phyloP scores from a whole-genome alignment of 495 filamentous ascomycete genomes.

The Bryoglossum gracile region DNA sequence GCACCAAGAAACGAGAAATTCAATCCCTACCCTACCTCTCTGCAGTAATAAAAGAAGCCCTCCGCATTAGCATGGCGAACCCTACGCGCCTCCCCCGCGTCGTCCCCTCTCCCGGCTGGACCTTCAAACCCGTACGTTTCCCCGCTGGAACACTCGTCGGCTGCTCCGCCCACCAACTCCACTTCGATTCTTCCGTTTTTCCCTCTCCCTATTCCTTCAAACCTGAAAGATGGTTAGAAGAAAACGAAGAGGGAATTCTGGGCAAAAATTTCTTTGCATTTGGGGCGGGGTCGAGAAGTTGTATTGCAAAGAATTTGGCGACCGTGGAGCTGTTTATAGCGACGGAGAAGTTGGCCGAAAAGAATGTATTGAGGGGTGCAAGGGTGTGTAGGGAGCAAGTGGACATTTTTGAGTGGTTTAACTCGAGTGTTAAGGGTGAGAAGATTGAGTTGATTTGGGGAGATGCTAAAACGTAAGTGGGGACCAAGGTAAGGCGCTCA shows the following conservation, averaged over 20 bases:
- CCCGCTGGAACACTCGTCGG: slow-evolving; percentile 40
- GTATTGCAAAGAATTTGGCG: slow-evolving; percentile 45
- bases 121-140: slow-evolving; percentile 31
- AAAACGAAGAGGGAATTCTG: slow-evolving; percentile 32
- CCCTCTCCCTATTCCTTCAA: slow-evolving; percentile 35
- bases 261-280: slow-evolving; percentile 38
- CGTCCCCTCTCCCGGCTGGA: slow-evolving; percentile 36
- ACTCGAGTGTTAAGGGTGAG: slow-evolving; percentile 28
- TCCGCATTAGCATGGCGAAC: slow-evolving; percentile 42
- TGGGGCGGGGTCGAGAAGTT: slow-evolving; percentile 40
- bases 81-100: slow-evolving; percentile 41
- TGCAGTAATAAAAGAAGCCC: slow-evolving; percentile 37
- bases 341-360: slow-evolving; percentile 31
- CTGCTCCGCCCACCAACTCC: slow-evolving; percentile 34
- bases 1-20: slow-evolving; percentile 25
- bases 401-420: slow-evolving; percentile 46
- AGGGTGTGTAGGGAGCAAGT: slow-evolving; percentile 30
- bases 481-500: too few relatives aligned
- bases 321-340: slow-evolving; percentile 33
- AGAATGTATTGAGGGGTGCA: slow-evolving; percentile 36
- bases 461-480: too few relatives aligned
- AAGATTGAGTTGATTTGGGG: slow-evolving; percentile 23
- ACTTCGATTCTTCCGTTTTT: slow-evolving; percentile 39
- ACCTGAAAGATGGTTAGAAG: slow-evolving; percentile 43
- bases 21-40: slow-evolving; percentile 34